phyloP scores from a whole-genome alignment of 345 rosid species.

The Barbarea vulgaris region DNA sequence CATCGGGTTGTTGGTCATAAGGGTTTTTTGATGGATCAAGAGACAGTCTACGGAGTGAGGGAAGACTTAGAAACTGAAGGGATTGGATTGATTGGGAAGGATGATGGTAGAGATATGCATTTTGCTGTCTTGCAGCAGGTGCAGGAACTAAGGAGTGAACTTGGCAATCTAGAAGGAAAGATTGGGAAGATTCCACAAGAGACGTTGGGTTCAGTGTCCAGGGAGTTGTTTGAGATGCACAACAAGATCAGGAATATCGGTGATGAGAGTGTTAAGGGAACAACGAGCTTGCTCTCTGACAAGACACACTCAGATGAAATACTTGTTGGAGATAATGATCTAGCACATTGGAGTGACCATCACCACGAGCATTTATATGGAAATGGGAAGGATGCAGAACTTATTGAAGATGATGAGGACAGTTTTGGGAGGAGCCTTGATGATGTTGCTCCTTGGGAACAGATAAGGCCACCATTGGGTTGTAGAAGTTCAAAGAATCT shows the following conservation, averaged over 20 bases:
- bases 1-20: slow-evolving; percentile 95
- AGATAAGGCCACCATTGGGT: slow-evolving; percentile 57
- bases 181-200: slow-evolving; percentile 63
- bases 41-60: slow-evolving; percentile 75
- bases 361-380: slow-evolving; percentile 70
- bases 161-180: slow-evolving; percentile 71
- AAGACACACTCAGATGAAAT: slow-evolving; percentile 68
- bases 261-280: slow-evolving; percentile 66
- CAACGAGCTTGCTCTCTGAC: slow-evolving; percentile 54
- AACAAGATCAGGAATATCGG: slow-evolving; percentile 76
- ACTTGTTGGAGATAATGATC: slow-evolving; percentile 74
- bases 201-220: slow-evolving; percentile 69
- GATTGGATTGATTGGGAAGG: slow-evolving; percentile 66
- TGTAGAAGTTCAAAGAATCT: slow-evolving; percentile 72
- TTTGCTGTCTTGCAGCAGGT: slow-evolving; percentile 74
- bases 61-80: slow-evolving; percentile 80
- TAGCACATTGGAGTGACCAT: slow-evolving; percentile 84
- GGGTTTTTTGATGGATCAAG: slow-evolving; percentile 77
- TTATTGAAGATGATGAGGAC: slow-evolving; percentile 90
- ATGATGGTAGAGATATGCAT: slow-evolving; percentile 63
- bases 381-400: slow-evolving; percentile 71
- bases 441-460: slow-evolving; percentile 93
- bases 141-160: slow-evolving; percentile 73
- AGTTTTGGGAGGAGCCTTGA: slow-evolving; percentile 89
- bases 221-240: slow-evolving; percentile 68